Base-by-base conservation (phyloP, 805 yeast genomes). In the Yarrowia porcina region DNA sequence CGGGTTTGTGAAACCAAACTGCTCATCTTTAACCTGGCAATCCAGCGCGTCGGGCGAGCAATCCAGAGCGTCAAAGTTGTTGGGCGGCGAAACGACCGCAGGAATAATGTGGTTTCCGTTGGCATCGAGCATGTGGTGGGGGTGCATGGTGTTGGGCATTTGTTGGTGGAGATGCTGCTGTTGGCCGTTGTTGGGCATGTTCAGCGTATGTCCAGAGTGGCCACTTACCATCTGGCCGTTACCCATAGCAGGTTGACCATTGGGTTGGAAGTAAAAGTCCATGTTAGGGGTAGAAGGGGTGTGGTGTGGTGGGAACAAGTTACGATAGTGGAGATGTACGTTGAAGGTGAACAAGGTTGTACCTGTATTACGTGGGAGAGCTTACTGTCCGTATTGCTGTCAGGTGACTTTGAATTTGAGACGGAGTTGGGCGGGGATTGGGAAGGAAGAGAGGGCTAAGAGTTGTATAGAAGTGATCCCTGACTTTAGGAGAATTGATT, bases 261-360 rank as follows among this genome's bases (percentile, higher is more conserved):
- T 52, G 33, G 59, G 59, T 44, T 52, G 44, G 38, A 35, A 52
- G 59, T 52, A 52, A 36, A 36, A 52, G 44, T 52, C 59, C 59
- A 52, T 52, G 12, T 18, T 20, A 17, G 33, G 38, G n/a, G 17
- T 13, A 15, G 13, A 15, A 4, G 36, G 12, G 42, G 17, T 50
- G 36, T 20, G 11, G 39, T 32, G 25, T 30, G 35, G 32, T 23
- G 39, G 10, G 8, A 35, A 28, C 13, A 9, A 15, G 17, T 8
- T 18, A 17, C 12, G 8, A 35, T 11, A 18, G 28, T 27, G 12
- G 17, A 30, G 13, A 23, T 15, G 45, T 15, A 8, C 30, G 28
- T 23, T n/a, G n/a, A 17, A 18, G 7, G 12, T 18, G 23, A 13
- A 10, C 42, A 4, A 25, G 4, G 28, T 25, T 25, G 8, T 25